Base-by-base conservation (phyloP, 164 flowering plant species). In the Nymphaea colorata region DNA sequence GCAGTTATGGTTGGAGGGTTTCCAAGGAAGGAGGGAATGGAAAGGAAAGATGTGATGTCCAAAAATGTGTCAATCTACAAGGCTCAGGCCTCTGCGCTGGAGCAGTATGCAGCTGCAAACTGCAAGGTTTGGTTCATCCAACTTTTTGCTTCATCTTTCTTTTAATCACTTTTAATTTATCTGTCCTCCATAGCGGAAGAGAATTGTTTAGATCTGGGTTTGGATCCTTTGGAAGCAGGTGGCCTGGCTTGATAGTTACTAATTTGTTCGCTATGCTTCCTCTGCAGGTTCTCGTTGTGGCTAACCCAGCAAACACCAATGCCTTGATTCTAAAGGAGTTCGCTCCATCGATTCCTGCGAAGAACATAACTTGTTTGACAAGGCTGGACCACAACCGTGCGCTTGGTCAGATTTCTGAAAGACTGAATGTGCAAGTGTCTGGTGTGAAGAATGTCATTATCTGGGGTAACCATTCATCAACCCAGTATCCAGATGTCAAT, bases 1-100 rank as follows among this genome's bases (percentile, higher is more conserved):
- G 99, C 99, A n/a, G 86, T 94, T 67, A 91, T 94, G 99, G 99
- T 94, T 77, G 99, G 98, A 76, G 98, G 98, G 12, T 94, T 94
- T 81, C 98, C 98, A 2, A 89, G 98, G 80, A 94, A 94, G 68
- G 99, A 94, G 77, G 98, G 99, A 42, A 94, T 94, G 99, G 98
- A 94, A 73, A 90, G 99, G 64, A 94, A 94, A 80, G 98, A 91
- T 68, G 99, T 94, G 65, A 94, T 94, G 99, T 75, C 99, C 2
- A 94, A 88, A 75, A 94, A 94, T 74, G 99, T 94, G 12, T 85
- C 93, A 59, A 94, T 94, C 75, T 94, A 94, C 91, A 94, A 94
- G 80, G 75, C 95, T 4, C 96, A 94, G 74, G 99, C 99, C 70
- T 88, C 98, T 68, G 99, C 99, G 4, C 78, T 94, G 42, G 96